Evolutionary conservation across 2,329 filamentous ascomycete genomes (phyloP), one percentile per base, ranked within the genome.

Genomic region (Cylindrodendrum hubeiense): DNA sequence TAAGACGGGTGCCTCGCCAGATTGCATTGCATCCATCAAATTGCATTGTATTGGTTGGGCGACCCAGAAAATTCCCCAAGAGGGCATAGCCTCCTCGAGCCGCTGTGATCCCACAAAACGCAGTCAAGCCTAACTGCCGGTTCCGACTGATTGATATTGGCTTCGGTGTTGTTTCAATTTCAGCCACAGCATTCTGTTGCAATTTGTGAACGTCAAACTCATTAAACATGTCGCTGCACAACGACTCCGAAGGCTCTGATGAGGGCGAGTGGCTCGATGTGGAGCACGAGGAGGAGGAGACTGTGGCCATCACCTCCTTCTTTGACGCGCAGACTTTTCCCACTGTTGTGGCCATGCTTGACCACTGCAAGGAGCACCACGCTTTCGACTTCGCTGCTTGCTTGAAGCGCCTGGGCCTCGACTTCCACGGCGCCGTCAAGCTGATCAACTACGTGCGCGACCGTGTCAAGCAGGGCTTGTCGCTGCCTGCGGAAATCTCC

Each of bases 341-440:
- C 8, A 87, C 90, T 74, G 86, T 90, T 37, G 77, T 80, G 28
- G 83, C 86, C 21, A 93, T 95, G 91, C 82, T 95, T 49, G 81
- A 84, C 37, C 84, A 93, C 76, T 92, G 89, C 85, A 91, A 87
- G 74, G 84, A 90, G 53, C 88, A 87, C 71, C 84, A 90, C 74
- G 79, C 80, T 28, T 92, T 95, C 72, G 91, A 94, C 78, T 87
- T 95, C 64, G 76, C 89, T 57, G 86, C 83, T 57, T 81, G 88
- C 34, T 83, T 89, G 62, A 86, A 88, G 63, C 81, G 79, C 22
- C 78, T 89, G 75, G 85, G 82, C 22, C 83, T 94, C 47, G 92
- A 95, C 74, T 94, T 94, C 71, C 86, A 93, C 65, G 91, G 89
- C 28, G 88, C 86, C 64, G 88, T 95, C 72, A 94, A 90, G 79